These are phyloP conservation scores for Kingdonia uniflora DNA, from an alignment of 164 flowering plant genomes.

Conservation along the genomic window DNA sequence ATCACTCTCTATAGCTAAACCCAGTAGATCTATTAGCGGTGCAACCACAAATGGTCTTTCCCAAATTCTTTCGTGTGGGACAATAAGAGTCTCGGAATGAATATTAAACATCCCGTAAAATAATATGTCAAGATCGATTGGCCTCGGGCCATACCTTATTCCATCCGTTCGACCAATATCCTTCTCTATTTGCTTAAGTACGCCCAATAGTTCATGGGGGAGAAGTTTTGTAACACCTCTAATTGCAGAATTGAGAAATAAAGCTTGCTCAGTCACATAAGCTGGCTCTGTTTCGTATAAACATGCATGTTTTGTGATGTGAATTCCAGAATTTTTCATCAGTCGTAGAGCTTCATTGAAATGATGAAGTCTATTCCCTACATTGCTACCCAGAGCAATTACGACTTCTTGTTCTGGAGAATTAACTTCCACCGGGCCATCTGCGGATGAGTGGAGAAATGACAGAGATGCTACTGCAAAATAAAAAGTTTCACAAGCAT, in stretches of 20 bases:
- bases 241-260: slow-evolving; percentile 85
- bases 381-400: slow-evolving; percentile 94
- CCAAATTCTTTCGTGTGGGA: slow-evolving; percentile 93
- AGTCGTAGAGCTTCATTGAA: slow-evolving; percentile 59
- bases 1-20: slow-evolving; percentile 48
- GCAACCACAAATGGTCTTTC: slow-evolving; percentile 95
- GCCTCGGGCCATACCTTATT: slow-evolving; percentile 90
- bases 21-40: slow-evolving; percentile 80
- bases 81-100: slow-evolving; percentile 49
- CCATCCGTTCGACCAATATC: slow-evolving; percentile 78
- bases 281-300: slow-evolving; percentile 92
- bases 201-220: slow-evolving; percentile 63
- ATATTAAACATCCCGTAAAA: slow-evolving; percentile 71
- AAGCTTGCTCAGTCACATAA: slow-evolving; percentile 84
- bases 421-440: slow-evolving; percentile 39
- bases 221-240: slow-evolving; percentile 66
- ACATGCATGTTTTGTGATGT: slow-evolving; percentile 64
- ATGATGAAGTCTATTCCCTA: slow-evolving; percentile 64
- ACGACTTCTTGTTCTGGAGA: slow-evolving; percentile 73
- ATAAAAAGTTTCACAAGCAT: not conserved
- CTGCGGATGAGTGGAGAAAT: slow-evolving; percentile 26
- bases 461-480: slow-evolving; percentile 25
- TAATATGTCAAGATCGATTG: slow-evolving; percentile 82
- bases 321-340: slow-evolving; percentile 64
- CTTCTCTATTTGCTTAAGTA: slow-evolving; percentile 73